phyloP scores from a whole-genome alignment of 2,329 filamentous ascomycete species.

The Septoria linicola region DNA sequence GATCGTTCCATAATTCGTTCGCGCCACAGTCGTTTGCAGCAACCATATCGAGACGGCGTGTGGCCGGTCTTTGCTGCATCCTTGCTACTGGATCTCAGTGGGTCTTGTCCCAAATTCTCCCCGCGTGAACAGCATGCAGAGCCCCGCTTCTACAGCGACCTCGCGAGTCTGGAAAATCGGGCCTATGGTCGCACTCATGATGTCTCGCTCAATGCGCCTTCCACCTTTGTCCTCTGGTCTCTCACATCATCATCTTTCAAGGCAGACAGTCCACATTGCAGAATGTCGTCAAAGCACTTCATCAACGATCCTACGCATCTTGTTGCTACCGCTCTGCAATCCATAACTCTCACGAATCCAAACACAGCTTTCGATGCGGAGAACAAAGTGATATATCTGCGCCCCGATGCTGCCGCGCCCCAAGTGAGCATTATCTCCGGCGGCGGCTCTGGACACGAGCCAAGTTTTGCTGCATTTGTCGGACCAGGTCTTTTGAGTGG shows the following conservation, averaged over 20 bases:
- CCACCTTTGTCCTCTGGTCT: too few species aligned
- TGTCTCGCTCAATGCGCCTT: too few species aligned
- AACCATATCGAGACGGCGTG: too few species aligned
- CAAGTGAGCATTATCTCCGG: conserved; percentile 82
- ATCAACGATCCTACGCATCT: conserved; percentile 79
- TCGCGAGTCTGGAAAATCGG: not conserved
- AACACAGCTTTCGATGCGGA: conserved; percentile 72
- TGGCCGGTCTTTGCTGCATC: too few species aligned
- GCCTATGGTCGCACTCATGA: too few species aligned
- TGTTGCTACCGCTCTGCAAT: conserved; percentile 72
- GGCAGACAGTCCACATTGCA: not conserved
- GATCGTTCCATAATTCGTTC: too few species aligned
- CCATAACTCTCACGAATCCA: conserved; percentile 80
- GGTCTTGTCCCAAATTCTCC: too few species aligned
- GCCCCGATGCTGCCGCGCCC: conserved; percentile 53
- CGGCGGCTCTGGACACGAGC: conserved; percentile 87
- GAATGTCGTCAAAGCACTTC: conserved; percentile 68
- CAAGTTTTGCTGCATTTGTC: conserved; percentile 82
- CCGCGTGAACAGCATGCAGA: too few species aligned
- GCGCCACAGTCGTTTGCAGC: too few species aligned
- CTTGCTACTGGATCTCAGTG: too few species aligned
- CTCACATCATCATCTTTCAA: too few species aligned
- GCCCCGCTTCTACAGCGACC: not conserved
- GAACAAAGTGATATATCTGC: conserved; percentile 82
- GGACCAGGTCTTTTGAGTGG: conserved; percentile 76